A percentile compares a stretch with the other conserved stretches of the same genome.
These are phyloP conservation scores for Piper betle DNA, from an alignment of 164 flowering plant genomes.

Conservation along the genomic window DNA sequence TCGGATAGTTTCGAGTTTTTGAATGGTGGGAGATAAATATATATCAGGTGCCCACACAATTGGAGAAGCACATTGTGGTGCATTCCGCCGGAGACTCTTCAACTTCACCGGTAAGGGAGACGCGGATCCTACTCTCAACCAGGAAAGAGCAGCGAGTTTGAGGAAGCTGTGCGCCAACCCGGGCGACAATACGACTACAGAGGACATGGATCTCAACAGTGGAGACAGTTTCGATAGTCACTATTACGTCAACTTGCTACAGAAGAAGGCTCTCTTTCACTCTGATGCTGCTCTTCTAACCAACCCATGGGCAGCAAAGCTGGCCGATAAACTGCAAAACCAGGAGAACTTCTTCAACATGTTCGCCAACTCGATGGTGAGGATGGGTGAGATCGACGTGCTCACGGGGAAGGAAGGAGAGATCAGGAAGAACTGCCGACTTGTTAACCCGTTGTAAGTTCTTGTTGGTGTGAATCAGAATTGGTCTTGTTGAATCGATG, in stretches of 20 bases:
- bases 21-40: no score
- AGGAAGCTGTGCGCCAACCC: slow-evolving; percentile 21
- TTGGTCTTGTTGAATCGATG: not conserved
- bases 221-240: slow-evolving; percentile 18
- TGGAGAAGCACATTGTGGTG: slow-evolving; percentile 33
- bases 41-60: slow-evolving; percentile 34
- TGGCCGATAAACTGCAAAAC: not conserved
- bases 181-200: slow-evolving; percentile 15
- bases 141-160: slow-evolving; percentile 26
- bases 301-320: not conserved
- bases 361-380: slow-evolving; percentile 3
- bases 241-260: slow-evolving; percentile 20
- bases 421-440: slow-evolving; percentile 4
- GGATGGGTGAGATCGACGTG: slow-evolving; percentile 4
- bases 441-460: not conserved
- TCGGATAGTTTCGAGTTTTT: no score
- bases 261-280: slow-evolving; percentile 28
- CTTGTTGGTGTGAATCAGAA: not conserved
- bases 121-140: slow-evolving; percentile 32
- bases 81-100: slow-evolving; percentile 33
- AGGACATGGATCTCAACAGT: slow-evolving; percentile 37
- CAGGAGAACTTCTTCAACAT: not conserved
- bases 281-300: slow-evolving; percentile 49
- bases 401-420: slow-evolving; percentile 6
- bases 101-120: slow-evolving; percentile 45